Conservation (phyloP, 2,329 filamentous ascomycete species). For the Zopfia rhizophila region DNA sequence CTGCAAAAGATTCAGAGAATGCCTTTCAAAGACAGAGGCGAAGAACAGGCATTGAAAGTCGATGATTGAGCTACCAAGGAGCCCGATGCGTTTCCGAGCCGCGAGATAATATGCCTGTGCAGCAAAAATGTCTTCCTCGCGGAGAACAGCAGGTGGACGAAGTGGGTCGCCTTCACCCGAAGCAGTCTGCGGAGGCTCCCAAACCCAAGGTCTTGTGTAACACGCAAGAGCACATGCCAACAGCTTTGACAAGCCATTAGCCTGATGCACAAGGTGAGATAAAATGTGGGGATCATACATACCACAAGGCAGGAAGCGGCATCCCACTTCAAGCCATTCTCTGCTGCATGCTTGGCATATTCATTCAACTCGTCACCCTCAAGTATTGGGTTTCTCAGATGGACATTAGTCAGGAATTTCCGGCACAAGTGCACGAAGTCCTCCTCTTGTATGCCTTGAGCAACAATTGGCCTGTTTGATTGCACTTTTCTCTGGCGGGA, state of each 20-base stretch:
- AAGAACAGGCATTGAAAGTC: constrained; percentile 17
- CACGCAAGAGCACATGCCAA: constrained; percentile 15
- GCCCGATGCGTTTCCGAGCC: constrained; percentile 10
- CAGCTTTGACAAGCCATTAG: no score
- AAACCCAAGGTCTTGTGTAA: constrained; percentile 9
- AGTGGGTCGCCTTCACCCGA: no score
- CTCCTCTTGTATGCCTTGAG: constrained; percentile 4
- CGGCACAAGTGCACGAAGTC: constrained; percentile 7
- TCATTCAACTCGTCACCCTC: constrained; percentile 8
- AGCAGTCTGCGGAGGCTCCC: not conserved
- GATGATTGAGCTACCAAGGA: constrained; percentile 4
- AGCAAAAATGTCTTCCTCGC: not conserved
- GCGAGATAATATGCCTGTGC: constrained; percentile 14
- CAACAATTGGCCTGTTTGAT: no score
- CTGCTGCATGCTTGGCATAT: constrained; percentile 12
- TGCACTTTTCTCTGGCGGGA: no score
- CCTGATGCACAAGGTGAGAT: no score
- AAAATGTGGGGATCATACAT: not conserved
- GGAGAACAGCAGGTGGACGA: no score
- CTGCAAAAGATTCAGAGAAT: constrained; percentile 9
- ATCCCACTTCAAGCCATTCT: constrained; percentile 15
- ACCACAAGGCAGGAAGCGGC: constrained; percentile 15
- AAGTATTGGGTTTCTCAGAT: constrained; percentile 12
- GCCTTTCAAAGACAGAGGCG: constrained; percentile 14
- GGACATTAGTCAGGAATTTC: constrained; percentile 13